phyloP scores from a whole-genome alignment of 1,139 yeast species.

The Petasospora fabianii region DNA sequence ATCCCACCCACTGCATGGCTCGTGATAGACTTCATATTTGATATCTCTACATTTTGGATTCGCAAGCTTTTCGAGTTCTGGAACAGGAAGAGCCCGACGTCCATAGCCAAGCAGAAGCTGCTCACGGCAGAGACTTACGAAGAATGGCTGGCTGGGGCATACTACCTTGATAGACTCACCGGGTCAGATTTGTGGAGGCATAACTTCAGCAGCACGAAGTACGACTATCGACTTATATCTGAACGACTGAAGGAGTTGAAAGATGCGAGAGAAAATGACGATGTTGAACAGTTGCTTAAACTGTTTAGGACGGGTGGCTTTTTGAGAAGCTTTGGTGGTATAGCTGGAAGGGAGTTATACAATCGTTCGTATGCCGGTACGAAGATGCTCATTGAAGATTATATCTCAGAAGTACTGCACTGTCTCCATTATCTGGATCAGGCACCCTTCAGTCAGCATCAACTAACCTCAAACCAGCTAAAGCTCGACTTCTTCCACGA shows the following conservation, averaged over 20 bases:
- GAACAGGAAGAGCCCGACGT: constrained; percentile 24
- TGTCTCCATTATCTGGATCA: constrained; percentile 55
- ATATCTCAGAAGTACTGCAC: constrained; percentile 67
- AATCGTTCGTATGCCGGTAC: constrained; percentile 86
- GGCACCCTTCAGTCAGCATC: constrained; percentile 17
- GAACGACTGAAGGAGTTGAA: constrained; percentile 64
- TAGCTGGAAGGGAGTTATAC: constrained; percentile 74
- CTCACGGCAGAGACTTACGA: constrained; percentile 41
- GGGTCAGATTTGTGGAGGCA: constrained; percentile 82
- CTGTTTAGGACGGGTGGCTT: constrained; percentile 74
- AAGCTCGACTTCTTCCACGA: constrained; percentile 86
- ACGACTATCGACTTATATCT: constrained; percentile 79
- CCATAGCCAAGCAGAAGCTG: constrained; percentile 23
- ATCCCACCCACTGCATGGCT: constrained; percentile 63
- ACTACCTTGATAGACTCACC: constrained; percentile 58
- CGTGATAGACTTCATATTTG: constrained; percentile 54
- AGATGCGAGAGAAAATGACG: constrained; percentile 59
- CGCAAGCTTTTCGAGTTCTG: constrained; percentile 29
- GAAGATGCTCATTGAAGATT: constrained; percentile 81
- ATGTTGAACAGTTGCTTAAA: constrained; percentile 58
- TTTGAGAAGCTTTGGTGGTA: constrained; percentile 87
- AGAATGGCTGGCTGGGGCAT: constrained; percentile 60
- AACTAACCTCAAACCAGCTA: constrained; percentile 34
- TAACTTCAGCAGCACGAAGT: constrained; percentile 75
- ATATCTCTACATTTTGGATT: constrained; percentile 60